Base-by-base conservation (phyloP, 2,329 filamentous ascomycete genomes). In the Graphilbum fragrans region DNA sequence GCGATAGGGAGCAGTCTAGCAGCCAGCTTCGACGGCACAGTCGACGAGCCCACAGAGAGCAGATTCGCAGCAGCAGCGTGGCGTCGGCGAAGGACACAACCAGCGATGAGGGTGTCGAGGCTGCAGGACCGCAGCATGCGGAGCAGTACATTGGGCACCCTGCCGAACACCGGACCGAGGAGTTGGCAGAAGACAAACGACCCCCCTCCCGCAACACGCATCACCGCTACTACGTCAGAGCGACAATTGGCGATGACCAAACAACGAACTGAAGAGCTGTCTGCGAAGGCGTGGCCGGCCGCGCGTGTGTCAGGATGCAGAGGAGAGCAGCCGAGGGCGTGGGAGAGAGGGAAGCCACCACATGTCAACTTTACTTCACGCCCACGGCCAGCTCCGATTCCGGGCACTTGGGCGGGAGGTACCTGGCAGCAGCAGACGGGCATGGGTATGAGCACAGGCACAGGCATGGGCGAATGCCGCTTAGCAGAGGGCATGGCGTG, bases 151-250 rank as follows among this genome's bases (percentile, higher is more conserved):
- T 32, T 4, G 32, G 18, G 11, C 57, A 58, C 48, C 58, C 58
- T 21, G 29, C 44, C 19, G 51, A 50, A 32, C 32, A 44, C 23
- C 47, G 47, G 38, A 51, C 52, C 10, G 58, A 60, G 42, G 44
- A 44, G 21, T 37, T 60, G 46, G 55, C 51, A 38, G 57, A 60
- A 47, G 37, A 21, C 37, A 37, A 38, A 36, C 41, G 49, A 32
- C 51, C 46, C 5, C 41, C 43, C 3, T 55, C 53, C 10, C 45
- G 49, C 17, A 45, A 50, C 37, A 54, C 42, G 4, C 45, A 49
- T 36, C 37, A 42, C 2, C 49, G 50, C 6, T 52, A 52, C 46
- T 48, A 43, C 38, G 33, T 50, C 46, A 20, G 42, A 29, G n/a
- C 43, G 38, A 19, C 46, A 46, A 37, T 39, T 51, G 35, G 39